Evolutionary conservation across 148 eudicot genomes (phyloP).

Genomic region (Persicaria tinctoria): DNA sequence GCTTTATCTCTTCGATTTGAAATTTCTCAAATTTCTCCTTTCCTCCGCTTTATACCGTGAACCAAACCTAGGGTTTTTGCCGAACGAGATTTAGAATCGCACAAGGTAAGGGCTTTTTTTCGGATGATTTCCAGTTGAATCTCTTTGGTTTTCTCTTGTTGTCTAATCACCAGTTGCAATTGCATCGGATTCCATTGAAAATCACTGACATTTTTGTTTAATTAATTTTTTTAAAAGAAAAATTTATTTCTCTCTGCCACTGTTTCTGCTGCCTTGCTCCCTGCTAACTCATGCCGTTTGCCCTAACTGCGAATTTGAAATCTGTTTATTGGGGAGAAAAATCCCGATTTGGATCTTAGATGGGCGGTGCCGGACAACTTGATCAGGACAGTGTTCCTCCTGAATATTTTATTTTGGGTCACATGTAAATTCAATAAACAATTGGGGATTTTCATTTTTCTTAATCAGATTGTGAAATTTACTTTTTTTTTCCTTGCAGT

Average conservation of each 20-base stretch:
- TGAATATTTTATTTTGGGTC: constrained; percentile 20
- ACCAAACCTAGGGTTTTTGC: constrained; percentile 6
- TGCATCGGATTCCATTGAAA: constrained; percentile 7
- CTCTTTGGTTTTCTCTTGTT: background rate
- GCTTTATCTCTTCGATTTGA: constrained; percentile 11
- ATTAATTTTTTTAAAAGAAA: background rate
- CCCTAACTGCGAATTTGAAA: background rate
- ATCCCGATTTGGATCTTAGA: constrained; percentile 13
- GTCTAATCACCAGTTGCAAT: background rate
- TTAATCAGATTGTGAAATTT: background rate
- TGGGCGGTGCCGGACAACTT: constrained; percentile 19
- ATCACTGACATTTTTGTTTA: background rate
- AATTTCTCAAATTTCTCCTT: constrained; percentile 4
- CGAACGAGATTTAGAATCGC: background rate
- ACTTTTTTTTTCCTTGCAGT: constrained; percentile 6
- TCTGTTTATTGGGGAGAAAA: background rate
- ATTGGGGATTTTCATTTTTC: constrained; percentile 1
- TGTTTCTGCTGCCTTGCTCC: background rate
- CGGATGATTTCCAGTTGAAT: background rate
- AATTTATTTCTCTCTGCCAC: background rate
- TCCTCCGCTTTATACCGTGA: constrained; percentile 14
- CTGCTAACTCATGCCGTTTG: background rate
- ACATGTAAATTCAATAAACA: constrained; percentile 23
- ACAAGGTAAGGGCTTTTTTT: constrained; percentile 15
- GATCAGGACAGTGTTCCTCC: constrained; percentile 22